Evolutionary conservation across 495 filamentous ascomycete genomes (phyloP).

Genomic region (Tuber brumale): DNA sequence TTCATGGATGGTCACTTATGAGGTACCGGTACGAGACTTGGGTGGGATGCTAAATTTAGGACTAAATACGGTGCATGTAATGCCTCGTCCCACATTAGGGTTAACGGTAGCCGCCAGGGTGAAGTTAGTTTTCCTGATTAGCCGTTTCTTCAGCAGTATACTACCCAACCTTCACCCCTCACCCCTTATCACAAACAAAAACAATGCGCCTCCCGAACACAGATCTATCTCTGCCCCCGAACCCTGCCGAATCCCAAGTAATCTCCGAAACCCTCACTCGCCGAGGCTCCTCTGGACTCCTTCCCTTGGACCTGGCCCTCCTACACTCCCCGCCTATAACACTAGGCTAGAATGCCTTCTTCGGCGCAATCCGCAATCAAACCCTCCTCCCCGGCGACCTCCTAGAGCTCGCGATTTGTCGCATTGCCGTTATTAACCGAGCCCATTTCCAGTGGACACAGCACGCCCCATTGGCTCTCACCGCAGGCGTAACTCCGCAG

Average conservation of each 20-base stretch:
- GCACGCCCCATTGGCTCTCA: conserved; percentile 57
- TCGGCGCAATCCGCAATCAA: conserved; percentile 64
- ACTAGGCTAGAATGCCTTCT: conserved; percentile 75
- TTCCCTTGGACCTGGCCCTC: conserved; percentile 65
- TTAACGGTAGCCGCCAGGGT: no score
- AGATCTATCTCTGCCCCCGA: conserved; percentile 51
- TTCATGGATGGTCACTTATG: no score
- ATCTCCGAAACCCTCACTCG: conserved; percentile 57
- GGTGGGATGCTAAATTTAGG: no score
- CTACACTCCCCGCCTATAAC: conserved; percentile 66
- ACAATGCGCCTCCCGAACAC: conserved; percentile 66
- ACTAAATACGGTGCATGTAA: no score
- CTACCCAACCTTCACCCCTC: background rate
- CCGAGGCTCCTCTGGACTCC: conserved; percentile 57
- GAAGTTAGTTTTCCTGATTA: no score
- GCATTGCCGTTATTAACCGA: conserved; percentile 64
- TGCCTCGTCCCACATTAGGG: no score
- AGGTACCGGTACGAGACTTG: no score
- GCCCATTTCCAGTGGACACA: conserved; percentile 76
- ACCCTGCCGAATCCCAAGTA: conserved; percentile 49
- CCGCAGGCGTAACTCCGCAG: conserved; percentile 49
- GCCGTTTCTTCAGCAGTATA: no score
- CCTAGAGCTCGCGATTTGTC: conserved; percentile 66
- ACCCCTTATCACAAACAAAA: conserved; percentile 2
- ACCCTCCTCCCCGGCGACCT: conserved; percentile 55